A percentile compares a stretch with the other conserved stretches of the same genome.
These are phyloP conservation scores for Labyrinthula sp. DNA, from an alignment of 352 stramenopile genomes.

Conservation along the genomic window DNA sequence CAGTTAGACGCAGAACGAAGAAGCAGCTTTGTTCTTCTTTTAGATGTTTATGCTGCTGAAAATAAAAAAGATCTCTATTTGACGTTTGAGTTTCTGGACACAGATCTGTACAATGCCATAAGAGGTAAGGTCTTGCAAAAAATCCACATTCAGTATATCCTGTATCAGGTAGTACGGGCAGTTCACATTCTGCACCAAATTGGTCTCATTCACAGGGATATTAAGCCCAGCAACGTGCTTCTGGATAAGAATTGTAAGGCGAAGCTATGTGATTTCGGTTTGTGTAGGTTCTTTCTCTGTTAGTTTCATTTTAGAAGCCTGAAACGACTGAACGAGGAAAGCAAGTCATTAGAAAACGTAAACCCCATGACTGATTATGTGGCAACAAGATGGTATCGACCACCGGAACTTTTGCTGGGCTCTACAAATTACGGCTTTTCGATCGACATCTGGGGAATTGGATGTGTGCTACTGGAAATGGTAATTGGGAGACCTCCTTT, in stretches of 20 bases:
- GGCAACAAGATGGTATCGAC: constrained; percentile 77
- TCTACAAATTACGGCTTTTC: constrained; percentile 70
- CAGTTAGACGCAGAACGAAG: constrained; percentile 34
- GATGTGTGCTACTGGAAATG: constrained; percentile 79
- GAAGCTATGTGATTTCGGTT: constrained; percentile 86
- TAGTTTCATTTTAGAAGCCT: constrained; percentile 53
- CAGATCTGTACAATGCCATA: constrained; percentile 79
- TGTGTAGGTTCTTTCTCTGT: constrained; percentile 69
- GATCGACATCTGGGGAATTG: constrained; percentile 75
- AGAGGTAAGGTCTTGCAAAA: constrained; percentile 74
- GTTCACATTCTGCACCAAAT: constrained; percentile 86
- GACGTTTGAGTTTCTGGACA: constrained; percentile 88
- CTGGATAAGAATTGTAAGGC: constrained; percentile 75
- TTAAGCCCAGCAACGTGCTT: constrained; percentile 85
- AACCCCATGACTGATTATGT: constrained; percentile 91
- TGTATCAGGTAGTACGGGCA: constrained; percentile 80
- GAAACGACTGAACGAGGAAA: constrained; percentile 36
- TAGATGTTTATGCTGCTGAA: constrained; percentile 75
- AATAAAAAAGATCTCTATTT: constrained; percentile 87
- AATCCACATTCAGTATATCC: constrained; percentile 89
- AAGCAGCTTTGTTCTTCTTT: constrained; percentile 72
- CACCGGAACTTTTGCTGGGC: constrained; percentile 76
- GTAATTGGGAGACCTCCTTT: constrained; percentile 67
- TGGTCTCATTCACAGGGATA: constrained; percentile 75
- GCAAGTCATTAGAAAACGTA: constrained; percentile 34